A percentile compares a stretch with the other conserved stretches of the same genome.
Evolutionary conservation across 306 rosid genomes (phyloP).

Genomic region (Boehmeria nivea): DNA sequence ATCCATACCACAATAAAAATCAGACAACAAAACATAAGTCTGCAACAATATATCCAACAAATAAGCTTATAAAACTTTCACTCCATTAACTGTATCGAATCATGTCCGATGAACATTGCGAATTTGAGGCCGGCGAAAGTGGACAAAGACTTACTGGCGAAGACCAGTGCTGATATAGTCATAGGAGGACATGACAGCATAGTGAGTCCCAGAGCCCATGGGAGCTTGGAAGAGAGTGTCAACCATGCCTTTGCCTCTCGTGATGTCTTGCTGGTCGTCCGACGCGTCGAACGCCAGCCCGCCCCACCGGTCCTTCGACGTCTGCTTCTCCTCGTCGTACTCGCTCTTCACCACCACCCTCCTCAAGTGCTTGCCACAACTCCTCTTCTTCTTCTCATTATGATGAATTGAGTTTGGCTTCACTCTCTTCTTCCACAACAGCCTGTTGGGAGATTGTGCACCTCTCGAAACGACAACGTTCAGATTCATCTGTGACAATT

Average conservation of each 20-base stretch:
- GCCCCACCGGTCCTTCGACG: constrained; percentile 61
- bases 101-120: no score
- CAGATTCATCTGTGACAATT: no score
- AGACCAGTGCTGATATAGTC: constrained; percentile 69
- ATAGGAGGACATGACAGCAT: constrained; percentile 71
- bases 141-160: constrained; percentile 50
- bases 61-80: no score
- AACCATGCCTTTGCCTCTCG: constrained; percentile 83
- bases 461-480: no score
- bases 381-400: neutral
- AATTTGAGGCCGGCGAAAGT: no score
- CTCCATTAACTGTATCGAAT: no score
- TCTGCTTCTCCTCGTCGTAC: constrained; percentile 55
- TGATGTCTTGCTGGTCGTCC: constrained; percentile 88
- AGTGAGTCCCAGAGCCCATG: constrained; percentile 59
- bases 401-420: constrained; percentile 8
- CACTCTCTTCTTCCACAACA: constrained; percentile 12
- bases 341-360: constrained; percentile 42
- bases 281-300: constrained; percentile 74
- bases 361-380: constrained; percentile 22
- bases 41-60: no score
- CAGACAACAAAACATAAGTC: no score
- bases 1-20: no score
- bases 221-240: constrained; percentile 78
- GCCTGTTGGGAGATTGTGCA: no score